Conservation (phyloP, 2,329 filamentous ascomycete genomes). For the Shiraia bambusicola region DNA sequence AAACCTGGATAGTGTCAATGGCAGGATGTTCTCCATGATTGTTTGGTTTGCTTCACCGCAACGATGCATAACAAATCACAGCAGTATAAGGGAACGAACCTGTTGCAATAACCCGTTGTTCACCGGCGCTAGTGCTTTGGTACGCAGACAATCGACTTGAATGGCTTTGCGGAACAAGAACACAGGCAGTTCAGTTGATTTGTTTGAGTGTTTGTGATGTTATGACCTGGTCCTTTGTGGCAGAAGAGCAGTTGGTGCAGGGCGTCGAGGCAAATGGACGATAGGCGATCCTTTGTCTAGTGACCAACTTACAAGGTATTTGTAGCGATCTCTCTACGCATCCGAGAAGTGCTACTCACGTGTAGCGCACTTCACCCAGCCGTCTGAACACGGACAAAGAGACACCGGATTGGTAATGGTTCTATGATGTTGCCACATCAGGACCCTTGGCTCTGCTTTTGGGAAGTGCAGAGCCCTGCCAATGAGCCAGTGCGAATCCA, state of each 20-base stretch:
- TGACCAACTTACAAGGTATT: slow-evolving; percentile 40
- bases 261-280: slow-evolving; percentile 36
- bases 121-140: slow-evolving; percentile 27
- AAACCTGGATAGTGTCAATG: slow-evolving; percentile 33
- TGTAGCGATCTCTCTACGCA: slow-evolving; percentile 38
- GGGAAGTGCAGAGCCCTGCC: slow-evolving; percentile 21
- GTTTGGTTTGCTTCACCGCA: slow-evolving; percentile 38
- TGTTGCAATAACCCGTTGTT: slow-evolving; percentile 38
- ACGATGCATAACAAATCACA: slow-evolving; percentile 34
- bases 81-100: slow-evolving; percentile 35
- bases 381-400: slow-evolving; percentile 47
- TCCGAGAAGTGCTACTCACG: slow-evolving; percentile 40
- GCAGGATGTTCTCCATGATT: slow-evolving; percentile 14
- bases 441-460: slow-evolving; percentile 39
- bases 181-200: slow-evolving; percentile 31
- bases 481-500: slow-evolving; percentile 23
- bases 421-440: slow-evolving; percentile 36
- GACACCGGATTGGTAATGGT: slow-evolving; percentile 41
- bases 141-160: slow-evolving; percentile 32
- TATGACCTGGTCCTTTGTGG: slow-evolving; percentile 39
- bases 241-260: slow-evolving; percentile 26
- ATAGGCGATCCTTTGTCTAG: slow-evolving; percentile 42
- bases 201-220: slow-evolving; percentile 39
- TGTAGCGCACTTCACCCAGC: slow-evolving; percentile 33
- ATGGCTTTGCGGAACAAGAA: slow-evolving; percentile 18